These are phyloP conservation scores for Dalechampia spathulata DNA, from an alignment of 441 rosid species.

Conservation along the genomic window DNA sequence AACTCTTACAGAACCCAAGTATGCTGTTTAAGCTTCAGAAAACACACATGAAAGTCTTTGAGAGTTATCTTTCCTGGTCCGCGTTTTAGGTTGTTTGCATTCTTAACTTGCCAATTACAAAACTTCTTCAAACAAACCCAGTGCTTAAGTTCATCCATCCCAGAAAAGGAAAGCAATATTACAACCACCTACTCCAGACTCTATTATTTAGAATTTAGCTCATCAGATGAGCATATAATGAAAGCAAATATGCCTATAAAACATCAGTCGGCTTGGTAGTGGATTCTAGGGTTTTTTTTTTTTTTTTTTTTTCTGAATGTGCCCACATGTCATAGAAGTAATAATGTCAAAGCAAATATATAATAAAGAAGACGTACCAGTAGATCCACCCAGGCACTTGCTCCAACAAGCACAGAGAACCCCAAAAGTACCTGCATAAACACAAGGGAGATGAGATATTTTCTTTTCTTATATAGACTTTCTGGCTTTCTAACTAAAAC, in stretches of 20 bases:
- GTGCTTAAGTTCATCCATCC: no score
- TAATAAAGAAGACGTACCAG: slow-evolving; percentile 42
- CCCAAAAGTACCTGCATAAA: slow-evolving; percentile 82
- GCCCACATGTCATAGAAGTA: no score
- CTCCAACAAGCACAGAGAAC: slow-evolving; percentile 95
- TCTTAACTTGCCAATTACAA: background rate
- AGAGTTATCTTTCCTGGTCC: background rate
- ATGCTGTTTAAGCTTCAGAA: background rate
- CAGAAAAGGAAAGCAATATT: no score
- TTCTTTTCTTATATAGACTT: background rate
- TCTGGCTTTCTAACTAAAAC: background rate
- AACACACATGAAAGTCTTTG: background rate
- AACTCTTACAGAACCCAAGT: background rate
- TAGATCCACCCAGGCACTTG: slow-evolving; percentile 98
- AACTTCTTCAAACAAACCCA: background rate
- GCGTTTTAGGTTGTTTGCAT: background rate
- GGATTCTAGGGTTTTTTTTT: no score
- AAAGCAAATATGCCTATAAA: no score
- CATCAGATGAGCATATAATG: no score
- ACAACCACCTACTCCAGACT: no score
- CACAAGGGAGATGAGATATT: background rate
- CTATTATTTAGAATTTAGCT: no score
- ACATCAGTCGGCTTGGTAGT: no score
- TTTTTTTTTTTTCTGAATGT: background rate
- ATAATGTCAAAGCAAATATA: background rate